These are phyloP conservation scores for Malus sylvestris DNA, from an alignment of 306 rosid species.

Conservation along the genomic window DNA sequence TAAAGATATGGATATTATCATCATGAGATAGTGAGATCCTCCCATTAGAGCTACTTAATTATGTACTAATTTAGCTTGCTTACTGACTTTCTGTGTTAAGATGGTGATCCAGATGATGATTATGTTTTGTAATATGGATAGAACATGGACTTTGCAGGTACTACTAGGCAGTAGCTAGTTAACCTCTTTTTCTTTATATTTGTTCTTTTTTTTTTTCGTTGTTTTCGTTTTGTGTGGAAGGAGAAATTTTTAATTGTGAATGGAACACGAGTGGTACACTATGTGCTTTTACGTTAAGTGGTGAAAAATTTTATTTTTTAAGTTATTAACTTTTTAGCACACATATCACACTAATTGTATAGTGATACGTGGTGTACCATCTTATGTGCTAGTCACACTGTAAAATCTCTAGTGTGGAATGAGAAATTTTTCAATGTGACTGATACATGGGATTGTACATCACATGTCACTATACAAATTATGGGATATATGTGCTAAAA, in stretches of 20 bases:
- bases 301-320: too few species aligned
- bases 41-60: slow-evolving; percentile 9
- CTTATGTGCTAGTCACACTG: too few species aligned
- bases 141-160: slow-evolving; percentile 25
- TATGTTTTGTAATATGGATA: not conserved
- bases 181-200: not conserved
- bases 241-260: too few species aligned
- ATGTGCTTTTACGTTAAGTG: too few species aligned
- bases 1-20: not conserved
- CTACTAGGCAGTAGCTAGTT: not conserved
- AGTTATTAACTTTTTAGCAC: too few species aligned
- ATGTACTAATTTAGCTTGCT: slow-evolving; percentile 17
- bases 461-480: too few species aligned
- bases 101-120: slow-evolving; percentile 21
- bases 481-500: too few species aligned
- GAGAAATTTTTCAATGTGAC: too few species aligned
- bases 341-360: too few species aligned
- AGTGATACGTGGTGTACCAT: too few species aligned
- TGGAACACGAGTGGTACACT: accelerated
- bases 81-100: slow-evolving; percentile 31
- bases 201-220: not conserved
- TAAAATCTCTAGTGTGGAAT: too few species aligned
- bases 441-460: too few species aligned
- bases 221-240: not conserved
- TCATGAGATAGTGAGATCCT: not conserved